Evolutionary conservation across 495 filamentous ascomycete species (phyloP).

Genomic region (Lophiotrema nucula): DNA sequence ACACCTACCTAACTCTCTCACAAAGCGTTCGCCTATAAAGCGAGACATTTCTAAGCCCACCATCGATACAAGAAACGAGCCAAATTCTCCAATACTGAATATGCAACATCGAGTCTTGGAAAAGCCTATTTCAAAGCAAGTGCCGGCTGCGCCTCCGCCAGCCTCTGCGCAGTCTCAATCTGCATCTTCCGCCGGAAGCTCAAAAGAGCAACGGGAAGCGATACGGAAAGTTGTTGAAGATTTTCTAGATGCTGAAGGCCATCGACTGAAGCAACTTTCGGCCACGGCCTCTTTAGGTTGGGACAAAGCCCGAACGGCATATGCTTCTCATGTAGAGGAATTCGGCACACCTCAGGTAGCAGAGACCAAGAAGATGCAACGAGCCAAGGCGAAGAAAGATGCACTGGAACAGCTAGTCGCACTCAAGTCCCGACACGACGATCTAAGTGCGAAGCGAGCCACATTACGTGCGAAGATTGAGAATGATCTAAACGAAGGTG

Average conservation of each 20-base stretch:
- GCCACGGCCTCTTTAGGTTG: constrained; percentile 1
- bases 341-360: background rate
- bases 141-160: too few relatives aligned
- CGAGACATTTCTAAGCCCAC: too few relatives aligned
- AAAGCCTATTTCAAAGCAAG: too few relatives aligned
- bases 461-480: constrained; percentile 13
- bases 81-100: too few relatives aligned
- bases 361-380: constrained; percentile 1
- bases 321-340: constrained; percentile 7
- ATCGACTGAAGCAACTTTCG: constrained; percentile 5
- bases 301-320: constrained; percentile 9
- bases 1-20: background rate
- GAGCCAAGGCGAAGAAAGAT: constrained; percentile 8
- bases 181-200: background rate
- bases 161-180: too few relatives aligned
- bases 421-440: background rate
- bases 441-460: constrained; percentile 9
- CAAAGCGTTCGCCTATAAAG: constrained; percentile 19
- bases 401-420: constrained; percentile 10
- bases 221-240: constrained; percentile 7
- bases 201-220: constrained; percentile 3
- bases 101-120: too few relatives aligned
- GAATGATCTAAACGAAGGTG: constrained; percentile 13
- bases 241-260: constrained; percentile 12
- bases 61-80: too few relatives aligned